These are phyloP conservation scores for Malus sylvestris DNA, from an alignment of 306 rosid genomes.

Conservation along the genomic window DNA sequence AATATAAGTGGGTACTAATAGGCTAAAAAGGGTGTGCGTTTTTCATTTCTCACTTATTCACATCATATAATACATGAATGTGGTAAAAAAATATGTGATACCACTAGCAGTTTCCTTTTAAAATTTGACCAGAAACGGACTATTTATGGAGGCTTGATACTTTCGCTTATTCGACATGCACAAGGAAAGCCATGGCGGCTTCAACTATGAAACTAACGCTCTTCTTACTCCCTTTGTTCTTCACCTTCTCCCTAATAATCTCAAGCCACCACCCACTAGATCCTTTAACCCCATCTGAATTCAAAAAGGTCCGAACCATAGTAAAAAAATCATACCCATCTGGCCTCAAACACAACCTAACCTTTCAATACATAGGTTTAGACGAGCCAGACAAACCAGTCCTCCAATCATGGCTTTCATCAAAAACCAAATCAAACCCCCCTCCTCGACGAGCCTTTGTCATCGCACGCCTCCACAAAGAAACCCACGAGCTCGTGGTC, in stretches of 20 bases:
- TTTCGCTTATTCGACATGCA: neutral
- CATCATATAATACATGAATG: too few species aligned
- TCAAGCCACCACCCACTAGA: conserved; percentile 34
- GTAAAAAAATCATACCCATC: conserved; percentile 11
- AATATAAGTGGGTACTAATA: too few species aligned
- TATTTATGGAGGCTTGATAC: neutral
- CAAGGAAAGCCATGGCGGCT: conserved; percentile 2
- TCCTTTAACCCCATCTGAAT: conserved; percentile 32
- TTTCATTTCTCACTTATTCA: too few species aligned
- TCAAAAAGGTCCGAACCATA: conserved; percentile 23
- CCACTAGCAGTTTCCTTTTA: too few species aligned
- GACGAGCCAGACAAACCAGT: conserved; percentile 45
- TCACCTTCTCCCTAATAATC: neutral
- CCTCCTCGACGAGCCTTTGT: conserved; percentile 43
- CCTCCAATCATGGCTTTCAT: conserved; percentile 39
- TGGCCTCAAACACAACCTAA: conserved; percentile 14
- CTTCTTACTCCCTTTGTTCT: neutral
- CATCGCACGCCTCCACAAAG: conserved; percentile 27
- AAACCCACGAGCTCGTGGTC: conserved; percentile 20
- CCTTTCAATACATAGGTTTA: conserved; percentile 47
- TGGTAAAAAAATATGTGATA: too few species aligned
- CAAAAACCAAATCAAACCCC: neutral
- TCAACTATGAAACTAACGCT: neutral
- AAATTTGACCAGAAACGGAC: neutral
- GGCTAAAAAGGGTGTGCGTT: too few species aligned